These are phyloP conservation scores for Kitagawia praeruptora DNA, from an alignment of 129 eudicot genomes.

Conservation along the genomic window DNA sequence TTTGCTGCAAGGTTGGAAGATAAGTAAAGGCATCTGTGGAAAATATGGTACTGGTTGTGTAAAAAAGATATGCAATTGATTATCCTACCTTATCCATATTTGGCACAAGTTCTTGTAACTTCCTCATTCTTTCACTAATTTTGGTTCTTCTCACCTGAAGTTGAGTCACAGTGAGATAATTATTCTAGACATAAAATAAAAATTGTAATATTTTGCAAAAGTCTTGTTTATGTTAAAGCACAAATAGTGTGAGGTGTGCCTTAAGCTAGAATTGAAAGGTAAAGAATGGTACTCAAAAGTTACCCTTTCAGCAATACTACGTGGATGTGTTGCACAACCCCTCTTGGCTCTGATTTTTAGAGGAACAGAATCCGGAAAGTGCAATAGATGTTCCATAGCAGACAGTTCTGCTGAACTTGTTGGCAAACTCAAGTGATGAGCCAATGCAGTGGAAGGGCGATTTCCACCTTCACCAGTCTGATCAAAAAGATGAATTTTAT, in stretches of 20 bases:
- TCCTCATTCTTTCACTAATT: slow-evolving; percentile 95
- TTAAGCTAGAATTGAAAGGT: background rate
- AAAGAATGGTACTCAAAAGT: background rate
- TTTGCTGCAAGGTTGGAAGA: slow-evolving; percentile 55
- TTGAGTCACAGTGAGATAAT: background rate
- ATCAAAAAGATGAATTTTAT: background rate
- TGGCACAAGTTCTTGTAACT: slow-evolving; percentile 96
- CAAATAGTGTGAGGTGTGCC: background rate
- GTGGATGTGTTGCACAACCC: slow-evolving; percentile 95
- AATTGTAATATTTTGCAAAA: background rate
- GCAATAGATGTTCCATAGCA: slow-evolving; percentile 42
- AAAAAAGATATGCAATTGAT: background rate
- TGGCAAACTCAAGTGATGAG: slow-evolving; percentile 85
- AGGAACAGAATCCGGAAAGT: slow-evolving; percentile 59
- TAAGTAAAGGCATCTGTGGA: background rate
- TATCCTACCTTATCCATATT: slow-evolving; percentile 84
- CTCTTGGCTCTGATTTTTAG: slow-evolving; percentile 69
- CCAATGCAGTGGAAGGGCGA: slow-evolving; percentile 41
- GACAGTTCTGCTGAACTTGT: slow-evolving; percentile 50
- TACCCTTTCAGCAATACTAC: slow-evolving; percentile 98
- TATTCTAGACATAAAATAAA: no score
- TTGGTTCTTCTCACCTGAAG: slow-evolving; percentile 83
- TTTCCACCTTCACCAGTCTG: slow-evolving; percentile 43
- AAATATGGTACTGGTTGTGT: background rate
- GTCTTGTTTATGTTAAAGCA: background rate